These are phyloP conservation scores for Pilasporangium apinafurcum DNA, from an alignment of 352 stramenopile genomes.

Conservation along the genomic window DNA sequence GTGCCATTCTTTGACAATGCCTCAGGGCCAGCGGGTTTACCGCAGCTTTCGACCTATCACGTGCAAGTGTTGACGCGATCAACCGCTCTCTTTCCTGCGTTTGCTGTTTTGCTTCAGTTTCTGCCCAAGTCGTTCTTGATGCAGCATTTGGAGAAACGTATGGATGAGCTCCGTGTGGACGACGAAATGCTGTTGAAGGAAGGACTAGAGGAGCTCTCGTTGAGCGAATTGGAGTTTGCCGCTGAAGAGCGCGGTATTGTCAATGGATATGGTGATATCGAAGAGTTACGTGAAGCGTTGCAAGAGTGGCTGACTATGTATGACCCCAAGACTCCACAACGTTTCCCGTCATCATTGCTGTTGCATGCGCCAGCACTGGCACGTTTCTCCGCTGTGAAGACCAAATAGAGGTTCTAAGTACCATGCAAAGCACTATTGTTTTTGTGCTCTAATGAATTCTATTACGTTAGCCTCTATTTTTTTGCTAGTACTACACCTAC, in stretches of 20 bases:
- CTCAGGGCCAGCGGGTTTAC: conserved; percentile 35
- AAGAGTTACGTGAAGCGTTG: conserved; percentile 38
- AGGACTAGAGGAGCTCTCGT: conserved; percentile 59
- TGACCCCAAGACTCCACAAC: conserved; percentile 25
- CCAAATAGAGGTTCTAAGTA: conserved; percentile 2
- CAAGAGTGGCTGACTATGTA: conserved; percentile 80
- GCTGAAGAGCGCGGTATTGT: conserved; percentile 74
- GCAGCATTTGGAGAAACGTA: conserved; percentile 42
- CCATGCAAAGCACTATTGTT: too few relatives aligned
- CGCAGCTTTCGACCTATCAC: conserved; percentile 36
- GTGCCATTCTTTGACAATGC: conserved; percentile 47
- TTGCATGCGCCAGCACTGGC: conserved; percentile 70
- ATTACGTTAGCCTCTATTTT: too few relatives aligned
- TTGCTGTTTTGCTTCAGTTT: conserved; percentile 43
- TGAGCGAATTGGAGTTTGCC: conserved; percentile 83
- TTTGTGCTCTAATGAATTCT: too few relatives aligned
- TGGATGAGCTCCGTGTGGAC: conserved; percentile 61
- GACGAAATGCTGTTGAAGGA: conserved; percentile 66
- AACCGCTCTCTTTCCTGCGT: conserved; percentile 47
- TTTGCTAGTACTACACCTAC: too few relatives aligned
- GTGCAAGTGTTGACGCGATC: conserved; percentile 48
- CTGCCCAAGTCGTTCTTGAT: conserved; percentile 29
- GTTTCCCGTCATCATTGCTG: conserved; percentile 56
- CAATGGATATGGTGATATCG: conserved; percentile 59
- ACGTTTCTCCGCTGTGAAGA: conserved; percentile 18